These are phyloP conservation scores for Leccinum sublutescens DNA, from an alignment of 768 basidiomycete genomes.

Conservation along the genomic window DNA sequence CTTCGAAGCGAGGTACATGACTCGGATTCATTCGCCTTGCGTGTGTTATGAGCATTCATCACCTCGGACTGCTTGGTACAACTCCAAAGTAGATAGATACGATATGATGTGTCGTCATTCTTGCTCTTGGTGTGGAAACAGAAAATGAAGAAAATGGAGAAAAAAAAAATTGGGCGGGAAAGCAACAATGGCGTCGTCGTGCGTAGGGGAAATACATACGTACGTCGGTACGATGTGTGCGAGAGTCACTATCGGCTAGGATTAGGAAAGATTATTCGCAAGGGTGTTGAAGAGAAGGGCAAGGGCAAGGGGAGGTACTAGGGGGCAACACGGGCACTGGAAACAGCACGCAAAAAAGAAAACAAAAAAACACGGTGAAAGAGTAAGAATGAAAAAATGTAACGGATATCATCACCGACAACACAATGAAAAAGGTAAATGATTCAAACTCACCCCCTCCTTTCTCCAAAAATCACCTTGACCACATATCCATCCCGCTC, in stretches of 20 bases:
- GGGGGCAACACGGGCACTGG: neutral
- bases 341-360: neutral
- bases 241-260: neutral
- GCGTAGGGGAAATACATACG: neutral
- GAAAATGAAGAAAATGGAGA: neutral
- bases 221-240: neutral
- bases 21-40: neutral
- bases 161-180: neutral
- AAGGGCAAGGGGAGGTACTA: neutral
- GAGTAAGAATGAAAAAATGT: neutral
- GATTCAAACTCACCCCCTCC: neutral
- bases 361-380: neutral
- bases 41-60: neutral
- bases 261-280: neutral
- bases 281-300: neutral
- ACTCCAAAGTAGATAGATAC: neutral
- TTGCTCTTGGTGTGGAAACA: neutral
- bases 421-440: neutral
- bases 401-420: neutral
- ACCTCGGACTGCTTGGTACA: neutral
- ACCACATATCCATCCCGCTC: conserved; percentile 73
- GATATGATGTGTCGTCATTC: neutral
- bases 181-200: neutral
- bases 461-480: conserved; percentile 46
- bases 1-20: too few species aligned